Evolutionary conservation across 495 filamentous ascomycete species (phyloP).

Genomic region (Diplogelasinospora grovesii): DNA sequence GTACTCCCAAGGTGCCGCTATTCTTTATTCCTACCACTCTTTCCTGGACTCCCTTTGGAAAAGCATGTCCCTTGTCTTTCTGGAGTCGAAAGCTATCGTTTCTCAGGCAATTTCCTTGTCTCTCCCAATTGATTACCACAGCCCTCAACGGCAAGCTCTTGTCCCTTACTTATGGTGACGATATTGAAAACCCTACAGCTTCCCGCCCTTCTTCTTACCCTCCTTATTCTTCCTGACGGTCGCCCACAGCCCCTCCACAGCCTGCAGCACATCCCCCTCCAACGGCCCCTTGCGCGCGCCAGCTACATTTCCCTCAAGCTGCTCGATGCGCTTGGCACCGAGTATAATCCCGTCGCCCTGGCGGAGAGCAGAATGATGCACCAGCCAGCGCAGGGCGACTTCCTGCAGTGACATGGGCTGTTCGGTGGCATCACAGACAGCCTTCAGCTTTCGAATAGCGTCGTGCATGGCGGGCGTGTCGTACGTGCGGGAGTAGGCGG

Average conservation of each 20-base stretch:
- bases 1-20: too few species aligned
- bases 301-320: slow-evolving; percentile 4
- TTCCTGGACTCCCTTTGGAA: too few species aligned
- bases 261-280: background rate
- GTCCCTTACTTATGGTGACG: too few species aligned
- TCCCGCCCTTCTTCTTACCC: too few species aligned
- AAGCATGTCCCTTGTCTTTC: too few species aligned
- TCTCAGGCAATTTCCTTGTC: too few species aligned
- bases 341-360: slow-evolving; percentile 48
- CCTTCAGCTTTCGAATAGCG: slow-evolving; percentile 34
- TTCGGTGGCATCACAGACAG: slow-evolving; percentile 10
- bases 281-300: slow-evolving; percentile 3
- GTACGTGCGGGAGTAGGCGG: slow-evolving; percentile 36
- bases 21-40: too few species aligned
- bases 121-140: too few species aligned
- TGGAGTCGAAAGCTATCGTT: too few species aligned
- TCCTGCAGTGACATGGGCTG: slow-evolving; percentile 16
- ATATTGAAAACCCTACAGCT: too few species aligned
- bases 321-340: slow-evolving; percentile 31
- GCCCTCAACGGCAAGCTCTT: too few species aligned
- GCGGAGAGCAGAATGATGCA: slow-evolving; percentile 42
- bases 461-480: slow-evolving; percentile 33
- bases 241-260: slow-evolving; percentile 1
- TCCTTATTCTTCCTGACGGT: background rate
- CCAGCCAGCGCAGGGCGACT: slow-evolving; percentile 51